phyloP scores from a whole-genome alignment of 2,329 filamentous ascomycete genomes.

The Phialophora tarda region DNA sequence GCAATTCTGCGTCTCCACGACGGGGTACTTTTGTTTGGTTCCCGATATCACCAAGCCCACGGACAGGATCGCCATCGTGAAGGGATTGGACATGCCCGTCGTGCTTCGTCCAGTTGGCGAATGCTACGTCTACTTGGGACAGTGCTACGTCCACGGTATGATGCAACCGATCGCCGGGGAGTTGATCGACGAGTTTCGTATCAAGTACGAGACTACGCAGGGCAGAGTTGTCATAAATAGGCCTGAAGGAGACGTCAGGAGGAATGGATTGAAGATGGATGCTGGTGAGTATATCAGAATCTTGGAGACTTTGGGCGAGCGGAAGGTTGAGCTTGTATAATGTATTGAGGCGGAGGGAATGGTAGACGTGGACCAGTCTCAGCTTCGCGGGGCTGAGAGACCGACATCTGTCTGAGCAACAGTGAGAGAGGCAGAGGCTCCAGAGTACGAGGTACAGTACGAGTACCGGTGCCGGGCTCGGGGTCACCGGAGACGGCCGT shows the following conservation, averaged over 20 bases:
- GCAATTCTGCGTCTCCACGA: constrained; percentile 15
- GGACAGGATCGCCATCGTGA: constrained; percentile 27
- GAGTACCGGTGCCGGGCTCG: too few relatives aligned
- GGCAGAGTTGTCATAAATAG: constrained; percentile 14
- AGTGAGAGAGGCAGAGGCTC: not conserved
- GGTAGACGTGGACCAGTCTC: not conserved
- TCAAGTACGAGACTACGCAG: constrained; percentile 15
- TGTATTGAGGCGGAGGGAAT: not conserved
- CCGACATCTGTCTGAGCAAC: not conserved
- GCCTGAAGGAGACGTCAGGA: constrained; percentile 27
- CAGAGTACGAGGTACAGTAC: too few relatives aligned
- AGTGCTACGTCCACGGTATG: constrained; percentile 32
- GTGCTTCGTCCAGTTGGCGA: constrained; percentile 22
- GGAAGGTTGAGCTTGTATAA: constrained; percentile 25
- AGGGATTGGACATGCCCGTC: constrained; percentile 26
- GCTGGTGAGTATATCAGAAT: constrained; percentile 26
- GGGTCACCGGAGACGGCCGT: not conserved
- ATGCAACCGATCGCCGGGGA: constrained; percentile 24
- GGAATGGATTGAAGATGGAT: constrained; percentile 27
- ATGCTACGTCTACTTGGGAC: constrained; percentile 21
- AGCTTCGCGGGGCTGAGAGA: not conserved
- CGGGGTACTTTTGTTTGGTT: constrained; percentile 26
- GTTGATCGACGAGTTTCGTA: constrained; percentile 28
- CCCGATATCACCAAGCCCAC: constrained; percentile 13
- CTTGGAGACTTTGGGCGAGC: constrained; percentile 21